Evolutionary conservation across 805 yeast species (phyloP), one percentile per base, ranked within the genome.

Genomic region (Maudiozyma turicensis): DNA sequence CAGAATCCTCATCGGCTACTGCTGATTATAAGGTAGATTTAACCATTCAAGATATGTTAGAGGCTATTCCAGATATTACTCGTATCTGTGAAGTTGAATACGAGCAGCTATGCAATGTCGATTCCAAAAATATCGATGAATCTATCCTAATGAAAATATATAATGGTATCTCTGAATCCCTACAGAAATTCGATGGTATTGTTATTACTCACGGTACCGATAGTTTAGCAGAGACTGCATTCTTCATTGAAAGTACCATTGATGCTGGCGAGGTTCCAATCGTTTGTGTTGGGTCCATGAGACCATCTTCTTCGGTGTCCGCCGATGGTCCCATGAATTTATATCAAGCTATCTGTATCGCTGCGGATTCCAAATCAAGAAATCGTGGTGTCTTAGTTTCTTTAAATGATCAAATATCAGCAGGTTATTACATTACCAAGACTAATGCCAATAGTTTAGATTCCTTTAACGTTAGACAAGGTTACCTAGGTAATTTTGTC

Each of bases 161-260:
- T 51, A 61, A 67, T 42, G 74, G 75, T 49, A 70, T 81, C 15
- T 63, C 72, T 10, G 69, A 69, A 28, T 74, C 75, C 33, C 59
- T 79, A 37, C 68, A 64, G 41, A 61, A 60, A 13, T 76, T 71
- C 53, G 80, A 78, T 56, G 85, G 84, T 40, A 73, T 80, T 15
- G 85, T 81, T 41, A 76, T 81, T 38, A 81, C 85, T 1, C 86
- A 81, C 60, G 86, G 86, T n/a, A 81, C 86, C 7, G 86, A 81
- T 57, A 77, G 85, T 1, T 70, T 80, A 68, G 81, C 82, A 46
- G 86, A 81, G 59, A 80, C 86, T 7, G 78, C 84, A 0, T 80
- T 81, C 58, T 81, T 81, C 60, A 64, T 81, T 37, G 83, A 80
- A 52, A 65, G 75, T 47, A 67, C 74, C 5, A 63, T 72, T 43